Percentiles rank a stretch among this genome's conserved stretches.
phyloP scores from a whole-genome alignment of 2,329 filamentous ascomycete species.

The Aspergillus hiratsukae region DNA sequence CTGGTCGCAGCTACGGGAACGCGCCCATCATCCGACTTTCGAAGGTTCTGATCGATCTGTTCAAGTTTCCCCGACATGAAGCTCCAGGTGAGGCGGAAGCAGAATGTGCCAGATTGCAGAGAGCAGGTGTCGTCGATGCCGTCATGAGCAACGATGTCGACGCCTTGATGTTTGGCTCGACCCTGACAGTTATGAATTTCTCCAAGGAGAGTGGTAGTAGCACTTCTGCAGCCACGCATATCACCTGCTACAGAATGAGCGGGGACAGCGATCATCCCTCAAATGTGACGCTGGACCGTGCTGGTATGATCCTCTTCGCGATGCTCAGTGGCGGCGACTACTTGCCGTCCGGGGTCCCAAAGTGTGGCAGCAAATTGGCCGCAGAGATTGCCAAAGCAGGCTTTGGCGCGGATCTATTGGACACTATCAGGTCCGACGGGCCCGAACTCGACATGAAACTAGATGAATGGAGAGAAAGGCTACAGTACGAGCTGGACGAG shows the following conservation, averaged over 20 bases:
- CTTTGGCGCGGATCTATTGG: slow-evolving; percentile 68
- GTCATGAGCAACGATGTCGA: slow-evolving; percentile 96
- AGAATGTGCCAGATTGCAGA: slow-evolving; percentile 84
- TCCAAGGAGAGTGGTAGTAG: slow-evolving; percentile 66
- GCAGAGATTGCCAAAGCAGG: slow-evolving; percentile 86
- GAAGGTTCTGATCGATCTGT: slow-evolving; percentile 77
- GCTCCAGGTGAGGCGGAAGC: slow-evolving; percentile 95
- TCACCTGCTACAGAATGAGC: slow-evolving; percentile 68
- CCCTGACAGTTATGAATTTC: slow-evolving; percentile 74
- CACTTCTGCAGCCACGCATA: slow-evolving; percentile 66
- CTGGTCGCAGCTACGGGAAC: slow-evolving; percentile 51
- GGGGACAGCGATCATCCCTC: slow-evolving; percentile 13
- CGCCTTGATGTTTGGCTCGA: slow-evolving; percentile 94
- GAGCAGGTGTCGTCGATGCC: slow-evolving; percentile 78
- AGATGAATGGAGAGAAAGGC: slow-evolving; percentile 63
- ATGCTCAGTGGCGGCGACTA: slow-evolving; percentile 97
- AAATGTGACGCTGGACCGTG: slow-evolving; percentile 58
- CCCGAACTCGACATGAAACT: slow-evolving; percentile 38
- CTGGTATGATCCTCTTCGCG: slow-evolving; percentile 91
- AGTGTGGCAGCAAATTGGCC: slow-evolving; percentile 81
- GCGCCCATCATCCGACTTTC: slow-evolving; percentile 67
- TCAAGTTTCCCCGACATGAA: slow-evolving; percentile 78
- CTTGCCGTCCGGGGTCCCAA: slow-evolving; percentile 77
- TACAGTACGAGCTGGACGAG: slow-evolving; percentile 72
- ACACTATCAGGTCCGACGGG: slow-evolving; percentile 53